Base-by-base conservation (phyloP, 179 eudicot species). In the Gypsophila paniculata region DNA sequence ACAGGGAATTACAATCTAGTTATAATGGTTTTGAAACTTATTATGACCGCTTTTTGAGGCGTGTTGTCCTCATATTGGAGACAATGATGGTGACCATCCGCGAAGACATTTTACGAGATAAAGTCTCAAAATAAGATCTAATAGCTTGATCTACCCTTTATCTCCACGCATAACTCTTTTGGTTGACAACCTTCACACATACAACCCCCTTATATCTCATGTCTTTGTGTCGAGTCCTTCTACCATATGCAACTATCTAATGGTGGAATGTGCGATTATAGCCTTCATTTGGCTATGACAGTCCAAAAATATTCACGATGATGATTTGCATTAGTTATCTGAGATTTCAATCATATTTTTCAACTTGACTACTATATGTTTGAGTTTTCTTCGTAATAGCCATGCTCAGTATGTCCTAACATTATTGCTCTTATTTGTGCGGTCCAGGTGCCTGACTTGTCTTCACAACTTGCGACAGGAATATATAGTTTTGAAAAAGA, bases 391-490 rank as follows among this genome's bases (percentile, higher is more conserved):
- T 15, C 42, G 38, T 52, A 11, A 19, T n/a, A 18, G 18, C 12
- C 23, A 1, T 44, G n/a, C 32, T 69, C 32, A 3, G 54, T 52
- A 10, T 29, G 42, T 29, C 23, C 39, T 66, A 69, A 10, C 53
- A 26, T 48, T 48, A 46, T 38, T 55, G 18, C 11, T 61, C 3
- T 53, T 36, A 3, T 68, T 61, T 46, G 19, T 67, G 61, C 13
- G 49, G 36, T 75, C 82, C 83, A 87, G 91, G 72, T 85, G 90
- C 68, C 29, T 82, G 42, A 73, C 26, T 49, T 82, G 85, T 66
- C 77, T 87, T 36, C 85, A 82, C 57, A 84, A 76, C 13, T 70
- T 87, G 61, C 80, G 80, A 77, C 80, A 75, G 44, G 89, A 87
- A 75, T 83, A 80, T 68, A 59, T 46, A 55, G 59, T 73, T 53